phyloP scores from a whole-genome alignment of 257 asterid genomes.

The Ophiorrhiza pumila region DNA sequence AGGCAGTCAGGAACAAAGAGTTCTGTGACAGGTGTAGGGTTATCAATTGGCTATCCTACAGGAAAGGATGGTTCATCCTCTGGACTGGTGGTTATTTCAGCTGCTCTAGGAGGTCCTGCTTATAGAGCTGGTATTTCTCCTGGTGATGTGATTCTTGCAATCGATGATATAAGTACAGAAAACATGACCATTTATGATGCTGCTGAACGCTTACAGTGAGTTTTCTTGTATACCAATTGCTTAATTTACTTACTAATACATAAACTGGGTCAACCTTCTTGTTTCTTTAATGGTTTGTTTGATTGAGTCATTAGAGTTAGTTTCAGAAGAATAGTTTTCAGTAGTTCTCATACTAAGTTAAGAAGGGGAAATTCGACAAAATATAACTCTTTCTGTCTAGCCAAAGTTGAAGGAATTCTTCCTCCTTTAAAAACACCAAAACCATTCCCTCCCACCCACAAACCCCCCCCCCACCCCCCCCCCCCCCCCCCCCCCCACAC shows the following conservation, averaged over 20 bases:
- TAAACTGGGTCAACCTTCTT: neutral
- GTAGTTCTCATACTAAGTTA: neutral
- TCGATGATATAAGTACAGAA: slow-evolving; percentile 70
- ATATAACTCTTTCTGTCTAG: neutral
- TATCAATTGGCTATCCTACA: slow-evolving; percentile 85
- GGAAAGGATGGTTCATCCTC: slow-evolving; percentile 54
- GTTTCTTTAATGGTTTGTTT: neutral
- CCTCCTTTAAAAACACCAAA: too few species aligned
- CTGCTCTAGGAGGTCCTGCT: slow-evolving; percentile 98
- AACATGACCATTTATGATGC: slow-evolving; percentile 91
- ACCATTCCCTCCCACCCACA: too few species aligned
- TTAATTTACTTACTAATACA: neutral
- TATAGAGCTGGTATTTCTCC: slow-evolving; percentile 74
- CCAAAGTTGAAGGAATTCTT: neutral
- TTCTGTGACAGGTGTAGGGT: slow-evolving; percentile 88
- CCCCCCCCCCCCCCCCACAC: neutral
- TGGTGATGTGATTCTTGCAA: slow-evolving; percentile 81
- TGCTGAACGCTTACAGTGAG: slow-evolving; percentile 91
- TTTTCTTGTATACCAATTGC: slow-evolving; percentile 19
- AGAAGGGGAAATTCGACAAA: neutral
- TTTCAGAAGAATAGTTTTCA: neutral
- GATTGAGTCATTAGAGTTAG: neutral
- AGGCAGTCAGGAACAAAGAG: slow-evolving; percentile 98
- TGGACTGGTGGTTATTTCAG: slow-evolving; percentile 82
- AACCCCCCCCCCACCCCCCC: too few species aligned